A percentile compares a stretch with the other conserved stretches of the same genome.
Evolutionary conservation across 2,329 filamentous ascomycete species (phyloP).

Genomic region (Aureobasidium musti): DNA sequence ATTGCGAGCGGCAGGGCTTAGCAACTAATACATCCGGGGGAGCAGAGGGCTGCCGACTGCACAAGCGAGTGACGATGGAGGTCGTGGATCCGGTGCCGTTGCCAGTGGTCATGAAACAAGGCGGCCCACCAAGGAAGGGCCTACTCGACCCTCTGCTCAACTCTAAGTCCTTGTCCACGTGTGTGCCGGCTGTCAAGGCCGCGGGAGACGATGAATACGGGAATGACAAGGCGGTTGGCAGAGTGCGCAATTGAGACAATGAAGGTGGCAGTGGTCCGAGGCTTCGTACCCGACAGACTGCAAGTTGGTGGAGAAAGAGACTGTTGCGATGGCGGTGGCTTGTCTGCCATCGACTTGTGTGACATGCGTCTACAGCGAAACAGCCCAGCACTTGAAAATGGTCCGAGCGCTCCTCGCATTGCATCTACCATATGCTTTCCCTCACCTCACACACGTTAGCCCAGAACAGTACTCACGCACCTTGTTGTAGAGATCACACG

Average conservation of each 20-base stretch:
- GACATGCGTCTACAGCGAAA: too few species aligned
- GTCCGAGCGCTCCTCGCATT: too few species aligned
- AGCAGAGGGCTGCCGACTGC: conserved; percentile 15
- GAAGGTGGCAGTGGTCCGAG: neutral
- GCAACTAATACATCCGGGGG: conserved; percentile 9
- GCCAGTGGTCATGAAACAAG: conserved; percentile 10
- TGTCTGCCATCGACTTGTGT: neutral
- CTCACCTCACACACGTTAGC: neutral
- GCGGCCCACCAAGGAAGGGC: conserved; percentile 15
- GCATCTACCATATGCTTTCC: neutral
- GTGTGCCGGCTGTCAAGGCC: conserved; percentile 7
- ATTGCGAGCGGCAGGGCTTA: conserved; percentile 43
- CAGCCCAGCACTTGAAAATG: too few species aligned
- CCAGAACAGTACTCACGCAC: neutral
- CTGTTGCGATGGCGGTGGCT: neutral
- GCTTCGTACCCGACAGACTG: conserved; percentile 3
- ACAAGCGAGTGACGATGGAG: conserved; percentile 7
- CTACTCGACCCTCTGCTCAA: conserved; percentile 20
- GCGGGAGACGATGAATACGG: neutral
- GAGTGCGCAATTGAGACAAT: conserved; percentile 2
- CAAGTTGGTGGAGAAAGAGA: neutral
- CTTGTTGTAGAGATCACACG: neutral
- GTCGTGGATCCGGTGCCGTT: neutral
- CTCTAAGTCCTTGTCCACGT: conserved; percentile 19
- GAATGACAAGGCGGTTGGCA: neutral